phyloP scores from a whole-genome alignment of 2,329 filamentous ascomycete species.

The Fusarium pseudonygamai region DNA sequence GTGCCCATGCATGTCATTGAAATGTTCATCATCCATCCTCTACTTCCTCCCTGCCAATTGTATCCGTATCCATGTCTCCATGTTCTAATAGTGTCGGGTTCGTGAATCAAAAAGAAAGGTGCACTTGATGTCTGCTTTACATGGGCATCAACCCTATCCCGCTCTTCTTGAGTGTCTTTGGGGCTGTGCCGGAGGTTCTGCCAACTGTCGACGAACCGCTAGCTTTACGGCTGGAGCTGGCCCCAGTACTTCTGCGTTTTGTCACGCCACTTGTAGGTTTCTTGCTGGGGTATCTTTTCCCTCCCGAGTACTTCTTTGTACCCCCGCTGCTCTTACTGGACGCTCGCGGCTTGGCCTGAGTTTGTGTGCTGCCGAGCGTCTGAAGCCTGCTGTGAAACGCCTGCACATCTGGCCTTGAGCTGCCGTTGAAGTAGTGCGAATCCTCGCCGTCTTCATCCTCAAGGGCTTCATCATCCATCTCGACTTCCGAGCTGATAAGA shows the following conservation, averaged over 20 bases:
- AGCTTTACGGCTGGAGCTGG: conserved; percentile 43
- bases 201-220: conserved; percentile 44
- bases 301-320: conserved; percentile 43
- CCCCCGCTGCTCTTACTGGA: conserved; percentile 42
- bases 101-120: conserved; percentile 1
- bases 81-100: conserved; percentile 3
- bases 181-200: conserved; percentile 30
- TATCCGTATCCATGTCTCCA: not conserved
- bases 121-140: conserved; percentile 31
- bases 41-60: conserved; percentile 3
- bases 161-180: conserved; percentile 47
- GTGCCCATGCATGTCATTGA: conserved; percentile 29
- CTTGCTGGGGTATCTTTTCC: conserved; percentile 45
- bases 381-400: conserved; percentile 49
- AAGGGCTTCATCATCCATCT: conserved; percentile 50
- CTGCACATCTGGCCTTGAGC: conserved; percentile 44
- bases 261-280: conserved; percentile 44
- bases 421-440: conserved; percentile 59
- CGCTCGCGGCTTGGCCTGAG: conserved; percentile 40
- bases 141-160: conserved; percentile 48
- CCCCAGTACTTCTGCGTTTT: conserved; percentile 45
- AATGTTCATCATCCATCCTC: conserved; percentile 23
- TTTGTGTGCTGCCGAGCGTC: conserved; percentile 41
- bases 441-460: conserved; percentile 52
- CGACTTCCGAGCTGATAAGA: conserved; percentile 60